Conservation (phyloP, 192 early-diverging fungal genomes). For the Podila epicladia region DNA sequence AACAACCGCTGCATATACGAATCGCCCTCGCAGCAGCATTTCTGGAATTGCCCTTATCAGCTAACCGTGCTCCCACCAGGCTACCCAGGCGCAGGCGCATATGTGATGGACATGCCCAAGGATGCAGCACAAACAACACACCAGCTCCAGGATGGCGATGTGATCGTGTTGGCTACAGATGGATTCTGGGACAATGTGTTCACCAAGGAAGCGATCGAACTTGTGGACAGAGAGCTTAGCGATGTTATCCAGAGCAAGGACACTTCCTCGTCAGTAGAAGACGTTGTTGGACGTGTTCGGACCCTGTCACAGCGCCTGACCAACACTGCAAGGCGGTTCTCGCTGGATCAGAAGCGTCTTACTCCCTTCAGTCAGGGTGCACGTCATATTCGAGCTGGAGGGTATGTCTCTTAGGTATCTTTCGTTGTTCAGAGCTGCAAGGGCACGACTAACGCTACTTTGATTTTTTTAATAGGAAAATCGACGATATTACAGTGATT, state of each 20-base stretch:
- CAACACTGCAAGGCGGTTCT: constrained; percentile 59
- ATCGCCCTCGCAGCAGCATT: constrained; percentile 68
- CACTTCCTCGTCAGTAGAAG: constrained; percentile 28
- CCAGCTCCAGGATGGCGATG: constrained; percentile 65
- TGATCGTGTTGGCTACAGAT: constrained; percentile 67
- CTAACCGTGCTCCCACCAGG: constrained; percentile 63
- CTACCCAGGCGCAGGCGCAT: constrained; percentile 58
- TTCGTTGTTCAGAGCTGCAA: neutral
- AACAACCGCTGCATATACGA: constrained; percentile 64
- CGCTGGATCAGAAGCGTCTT: constrained; percentile 57
- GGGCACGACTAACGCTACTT: constrained; percentile 4
- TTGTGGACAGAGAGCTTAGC: constrained; percentile 58
- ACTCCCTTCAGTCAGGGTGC: constrained; percentile 64
- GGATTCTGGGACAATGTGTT: constrained; percentile 73
- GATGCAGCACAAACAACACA: constrained; percentile 61
- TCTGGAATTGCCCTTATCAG: constrained; percentile 73
- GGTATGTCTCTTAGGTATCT: constrained; percentile 27
- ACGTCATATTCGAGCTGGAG: constrained; percentile 53
- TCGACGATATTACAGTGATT: constrained; percentile 68
- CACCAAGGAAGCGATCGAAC: constrained; percentile 58
- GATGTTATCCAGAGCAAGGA: constrained; percentile 28
- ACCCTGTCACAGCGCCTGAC: constrained; percentile 59
- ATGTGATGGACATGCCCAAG: constrained; percentile 65
- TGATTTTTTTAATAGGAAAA: constrained; percentile 48
- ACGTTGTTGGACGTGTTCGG: constrained; percentile 52